A percentile compares a stretch with the other conserved stretches of the same genome.
phyloP scores from a whole-genome alignment of 768 basidiomycete genomes.

The Clitopilus passeckerianus region DNA sequence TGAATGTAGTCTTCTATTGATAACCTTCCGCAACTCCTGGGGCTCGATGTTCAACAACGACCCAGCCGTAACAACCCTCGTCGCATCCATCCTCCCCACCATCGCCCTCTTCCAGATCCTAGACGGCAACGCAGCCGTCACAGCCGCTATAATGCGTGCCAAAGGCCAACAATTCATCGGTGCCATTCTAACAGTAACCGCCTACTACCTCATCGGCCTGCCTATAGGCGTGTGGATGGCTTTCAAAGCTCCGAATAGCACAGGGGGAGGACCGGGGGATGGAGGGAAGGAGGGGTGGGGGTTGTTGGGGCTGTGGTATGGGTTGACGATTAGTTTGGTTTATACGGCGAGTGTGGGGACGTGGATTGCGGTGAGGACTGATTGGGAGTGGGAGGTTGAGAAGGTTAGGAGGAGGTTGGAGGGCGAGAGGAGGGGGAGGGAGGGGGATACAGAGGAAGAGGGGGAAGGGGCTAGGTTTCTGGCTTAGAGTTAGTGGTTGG shows the following conservation, averaged over 20 bases:
- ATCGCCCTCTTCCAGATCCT: constrained; percentile 80
- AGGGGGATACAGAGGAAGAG: no score
- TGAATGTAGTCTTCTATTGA: constrained; percentile 44
- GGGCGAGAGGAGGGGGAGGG: constrained; percentile 29
- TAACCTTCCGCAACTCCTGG: constrained; percentile 61
- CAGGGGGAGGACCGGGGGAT: background rate
- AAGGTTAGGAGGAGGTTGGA: constrained; percentile 51
- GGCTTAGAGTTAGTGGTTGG: no score
- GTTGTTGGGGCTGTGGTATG: constrained; percentile 80
- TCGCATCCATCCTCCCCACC: constrained; percentile 66
- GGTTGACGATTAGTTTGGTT: constrained; percentile 61
- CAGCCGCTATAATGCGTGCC: constrained; percentile 75
- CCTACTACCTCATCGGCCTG: constrained; percentile 41
- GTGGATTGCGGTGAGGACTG: constrained; percentile 45
- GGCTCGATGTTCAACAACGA: constrained; percentile 69
- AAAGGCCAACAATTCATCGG: constrained; percentile 78
- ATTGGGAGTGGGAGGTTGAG: constrained; percentile 65
- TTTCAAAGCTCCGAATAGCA: constrained; percentile 35
- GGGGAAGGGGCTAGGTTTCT: no score
- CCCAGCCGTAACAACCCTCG: constrained; percentile 49
- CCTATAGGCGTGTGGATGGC: constrained; percentile 76
- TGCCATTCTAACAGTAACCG: constrained; percentile 59
- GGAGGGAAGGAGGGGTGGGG: constrained; percentile 26
- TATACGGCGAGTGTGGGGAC: constrained; percentile 50
- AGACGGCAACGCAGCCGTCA: constrained; percentile 66